phyloP scores from a whole-genome alignment of 2,329 filamentous ascomycete species.

The Berkeleyomyces rouxiae region DNA sequence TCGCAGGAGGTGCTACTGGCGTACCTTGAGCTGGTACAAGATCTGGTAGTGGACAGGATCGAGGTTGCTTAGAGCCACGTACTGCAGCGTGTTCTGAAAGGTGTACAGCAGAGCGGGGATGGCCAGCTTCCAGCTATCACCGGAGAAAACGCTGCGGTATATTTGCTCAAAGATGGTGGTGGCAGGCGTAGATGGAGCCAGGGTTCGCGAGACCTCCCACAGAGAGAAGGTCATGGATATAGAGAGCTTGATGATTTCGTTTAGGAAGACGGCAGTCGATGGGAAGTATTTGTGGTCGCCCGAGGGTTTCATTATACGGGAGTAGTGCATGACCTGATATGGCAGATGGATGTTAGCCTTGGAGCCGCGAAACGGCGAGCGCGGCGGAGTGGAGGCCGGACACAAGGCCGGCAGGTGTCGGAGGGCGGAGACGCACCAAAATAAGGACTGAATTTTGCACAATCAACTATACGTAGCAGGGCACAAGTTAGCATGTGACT shows the following conservation, averaged over 20 bases:
- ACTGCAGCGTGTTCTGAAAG: conserved; percentile 83
- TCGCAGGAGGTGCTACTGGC: conserved; percentile 9
- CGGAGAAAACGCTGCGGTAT: conserved; percentile 64
- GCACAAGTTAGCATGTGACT: conserved; percentile 4
- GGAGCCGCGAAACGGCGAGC: background rate
- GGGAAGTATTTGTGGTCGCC: conserved; percentile 80
- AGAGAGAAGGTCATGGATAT: conserved; percentile 76
- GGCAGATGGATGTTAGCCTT: conserved; percentile 7
- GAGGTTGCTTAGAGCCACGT: conserved; percentile 77
- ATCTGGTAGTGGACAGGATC: conserved; percentile 89
- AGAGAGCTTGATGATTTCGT: conserved; percentile 78
- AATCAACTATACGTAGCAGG: conserved; percentile 37
- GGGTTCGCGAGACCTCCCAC: conserved; percentile 65
- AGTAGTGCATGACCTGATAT: conserved; percentile 76
- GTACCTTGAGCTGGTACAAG: conserved; percentile 77
- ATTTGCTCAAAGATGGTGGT: conserved; percentile 68
- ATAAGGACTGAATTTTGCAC: conserved; percentile 63
- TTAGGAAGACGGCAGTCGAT: conserved; percentile 85
- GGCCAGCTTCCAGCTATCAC: conserved; percentile 88
- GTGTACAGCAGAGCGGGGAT: conserved; percentile 82
- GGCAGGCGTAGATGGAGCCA: conserved; percentile 63
- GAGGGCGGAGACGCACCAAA: conserved; percentile 30
- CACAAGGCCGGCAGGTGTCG: background rate
- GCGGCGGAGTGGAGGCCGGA: background rate
- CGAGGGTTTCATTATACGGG: conserved; percentile 72